phyloP scores from a whole-genome alignment of 2,329 filamentous ascomycete species.

The Monilinia vaccinii-corymbosi region DNA sequence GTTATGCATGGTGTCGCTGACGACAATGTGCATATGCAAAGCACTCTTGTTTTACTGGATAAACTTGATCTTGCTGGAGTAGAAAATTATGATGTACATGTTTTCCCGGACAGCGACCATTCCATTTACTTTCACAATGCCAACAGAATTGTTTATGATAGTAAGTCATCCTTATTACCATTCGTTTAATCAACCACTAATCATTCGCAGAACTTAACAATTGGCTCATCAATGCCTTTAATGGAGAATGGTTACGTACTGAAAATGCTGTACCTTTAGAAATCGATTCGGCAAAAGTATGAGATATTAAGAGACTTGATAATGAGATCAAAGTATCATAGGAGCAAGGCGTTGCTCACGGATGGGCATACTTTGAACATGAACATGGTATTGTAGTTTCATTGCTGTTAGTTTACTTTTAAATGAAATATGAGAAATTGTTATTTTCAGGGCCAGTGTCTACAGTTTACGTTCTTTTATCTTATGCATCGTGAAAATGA shows the following conservation, averaged over 20 bases:
- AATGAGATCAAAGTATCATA: neutral
- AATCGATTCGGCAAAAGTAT: constrained; percentile 17
- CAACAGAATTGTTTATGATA: constrained; percentile 84
- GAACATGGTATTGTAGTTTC: neutral
- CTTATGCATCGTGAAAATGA: neutral
- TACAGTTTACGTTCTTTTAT: neutral
- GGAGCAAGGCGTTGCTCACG: neutral
- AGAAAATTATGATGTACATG: constrained; percentile 92
- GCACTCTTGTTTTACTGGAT: constrained; percentile 80
- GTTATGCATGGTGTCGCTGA: constrained; percentile 95
- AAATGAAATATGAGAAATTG: neutral
- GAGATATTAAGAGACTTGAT: neutral
- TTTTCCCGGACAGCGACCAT: constrained; percentile 95
- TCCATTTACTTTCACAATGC: constrained; percentile 92
- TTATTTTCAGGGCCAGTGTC: neutral
- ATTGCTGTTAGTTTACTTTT: neutral
- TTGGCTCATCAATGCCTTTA: constrained; percentile 96
- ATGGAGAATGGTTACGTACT: constrained; percentile 73
- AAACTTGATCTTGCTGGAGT: constrained; percentile 71
- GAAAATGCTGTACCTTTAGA: constrained; percentile 27
- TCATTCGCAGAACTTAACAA: constrained; percentile 58
- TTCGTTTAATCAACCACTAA: constrained; percentile 26
- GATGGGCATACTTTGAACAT: neutral
- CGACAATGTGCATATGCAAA: constrained; percentile 97
- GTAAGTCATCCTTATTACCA: constrained; percentile 44